Percentiles rank a stretch among this genome's conserved stretches.
Evolutionary conservation across 768 basidiomycete species (phyloP).

Genomic region (Lyophyllum decastes): DNA sequence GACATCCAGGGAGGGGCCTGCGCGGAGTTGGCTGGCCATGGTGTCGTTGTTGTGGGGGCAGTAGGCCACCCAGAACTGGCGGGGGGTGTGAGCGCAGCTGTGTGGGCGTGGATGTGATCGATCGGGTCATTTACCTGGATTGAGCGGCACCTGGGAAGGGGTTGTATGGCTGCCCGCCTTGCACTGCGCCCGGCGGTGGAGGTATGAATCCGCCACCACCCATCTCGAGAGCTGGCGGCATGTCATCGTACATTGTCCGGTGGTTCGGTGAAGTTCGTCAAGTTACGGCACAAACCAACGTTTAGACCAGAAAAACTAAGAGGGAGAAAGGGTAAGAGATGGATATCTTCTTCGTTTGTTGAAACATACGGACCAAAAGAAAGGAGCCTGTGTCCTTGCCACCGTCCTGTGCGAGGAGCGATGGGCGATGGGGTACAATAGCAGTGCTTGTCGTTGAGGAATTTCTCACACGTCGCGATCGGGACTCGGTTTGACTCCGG

Average conservation of each 20-base stretch:
- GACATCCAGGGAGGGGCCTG: slow-evolving; percentile 1
- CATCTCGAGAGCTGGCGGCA: slow-evolving; percentile 25
- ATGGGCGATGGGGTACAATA: too few species aligned
- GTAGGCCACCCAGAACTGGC: background rate
- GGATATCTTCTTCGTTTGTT: too few species aligned
- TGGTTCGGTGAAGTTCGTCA: too few species aligned
- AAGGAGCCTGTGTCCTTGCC: too few species aligned
- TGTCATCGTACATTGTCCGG: slow-evolving; percentile 18
- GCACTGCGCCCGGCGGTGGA: slow-evolving; percentile 32
- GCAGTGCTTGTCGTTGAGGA: background rate
- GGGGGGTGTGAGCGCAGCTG: background rate
- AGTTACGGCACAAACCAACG: too few species aligned
- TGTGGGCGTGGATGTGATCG: background rate
- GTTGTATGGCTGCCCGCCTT: slow-evolving; percentile 31
- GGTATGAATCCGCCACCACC: slow-evolving; percentile 25
- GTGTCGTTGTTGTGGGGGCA: background rate
- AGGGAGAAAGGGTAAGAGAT: too few species aligned
- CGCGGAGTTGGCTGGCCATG: background rate
- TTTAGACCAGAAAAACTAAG: too few species aligned
- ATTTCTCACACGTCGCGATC: background rate
- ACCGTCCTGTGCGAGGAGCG: too few species aligned
- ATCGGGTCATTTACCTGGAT: slow-evolving; percentile 11
- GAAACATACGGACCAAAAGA: too few species aligned
- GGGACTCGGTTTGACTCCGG: background rate
- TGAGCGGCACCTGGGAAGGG: slow-evolving; percentile 12